These are phyloP conservation scores for Tetrahymena thermophila DNA, from an alignment of 73 alveolate species.

Conservation along the genomic window DNA sequence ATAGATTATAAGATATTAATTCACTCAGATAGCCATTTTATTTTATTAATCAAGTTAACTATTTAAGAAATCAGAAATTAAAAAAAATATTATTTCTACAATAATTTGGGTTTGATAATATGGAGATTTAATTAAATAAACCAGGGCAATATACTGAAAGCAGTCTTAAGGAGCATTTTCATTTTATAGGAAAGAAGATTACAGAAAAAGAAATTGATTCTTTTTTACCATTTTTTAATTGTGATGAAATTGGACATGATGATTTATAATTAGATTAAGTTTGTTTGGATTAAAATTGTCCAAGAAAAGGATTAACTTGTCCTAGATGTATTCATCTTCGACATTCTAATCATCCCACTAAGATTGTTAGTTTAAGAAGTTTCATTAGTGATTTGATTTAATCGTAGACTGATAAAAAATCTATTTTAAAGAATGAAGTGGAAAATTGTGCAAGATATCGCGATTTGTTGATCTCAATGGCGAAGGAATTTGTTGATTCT, in stretches of 20 bases:
- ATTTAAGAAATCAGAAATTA: background rate
- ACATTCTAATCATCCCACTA: slow-evolving; percentile 24
- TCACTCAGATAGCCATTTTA: background rate
- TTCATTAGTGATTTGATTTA: slow-evolving; percentile 23
- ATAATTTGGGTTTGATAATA: background rate
- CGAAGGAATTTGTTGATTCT: slow-evolving; percentile 12
- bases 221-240: slow-evolving; percentile 31
- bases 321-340: slow-evolving; percentile 26
- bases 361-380: slow-evolving; percentile 11
- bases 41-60: too few species aligned
- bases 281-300: slow-evolving; percentile 34
- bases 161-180: slow-evolving; percentile 14
- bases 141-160: background rate
- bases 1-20: background rate
- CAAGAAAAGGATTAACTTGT: slow-evolving; percentile 34
- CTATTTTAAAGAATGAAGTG: slow-evolving; percentile 2
- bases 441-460: slow-evolving; percentile 21
- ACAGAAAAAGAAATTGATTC: slow-evolving; percentile 33
- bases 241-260: slow-evolving; percentile 43
- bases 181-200: slow-evolving; percentile 27
- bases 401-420: background rate
- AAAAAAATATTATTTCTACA: background rate
- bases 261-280: slow-evolving; percentile 32
- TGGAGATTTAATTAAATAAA: background rate
- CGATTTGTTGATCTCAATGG: slow-evolving; percentile 25